Percentiles rank a stretch among this genome's conserved stretches.
Evolutionary conservation across 2,329 filamentous ascomycete species (phyloP).

Genomic region (Fusarium sp.): DNA sequence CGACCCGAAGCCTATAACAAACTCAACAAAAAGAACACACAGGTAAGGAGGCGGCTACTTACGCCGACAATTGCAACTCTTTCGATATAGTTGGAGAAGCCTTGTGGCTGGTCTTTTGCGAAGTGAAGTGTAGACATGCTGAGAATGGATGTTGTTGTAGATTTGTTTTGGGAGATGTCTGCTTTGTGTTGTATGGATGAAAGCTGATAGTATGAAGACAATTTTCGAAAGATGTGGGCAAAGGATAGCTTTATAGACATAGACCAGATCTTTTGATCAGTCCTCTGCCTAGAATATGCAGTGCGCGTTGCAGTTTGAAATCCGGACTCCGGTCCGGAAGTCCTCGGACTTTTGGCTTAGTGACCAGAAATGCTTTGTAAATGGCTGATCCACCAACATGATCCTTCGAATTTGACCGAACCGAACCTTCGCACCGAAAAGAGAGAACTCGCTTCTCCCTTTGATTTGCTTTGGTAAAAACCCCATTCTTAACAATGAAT

Average conservation of each 20-base stretch:
- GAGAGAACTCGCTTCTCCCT: no score
- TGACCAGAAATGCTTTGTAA: neutral
- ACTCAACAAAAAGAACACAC: rapidly evolving
- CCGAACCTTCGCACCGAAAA: no score
- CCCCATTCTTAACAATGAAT: neutral
- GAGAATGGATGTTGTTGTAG: no score
- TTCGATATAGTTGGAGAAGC: conserved; percentile 20
- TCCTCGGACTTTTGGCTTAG: neutral
- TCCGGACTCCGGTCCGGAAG: conserved; percentile 21
- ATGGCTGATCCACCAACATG: neutral
- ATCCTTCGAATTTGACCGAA: no score
- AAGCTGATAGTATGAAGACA: neutral
- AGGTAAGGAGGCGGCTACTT: neutral
- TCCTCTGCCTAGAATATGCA: neutral
- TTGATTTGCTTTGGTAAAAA: no score
- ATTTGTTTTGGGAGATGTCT: neutral
- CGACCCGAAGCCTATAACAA: conserved; percentile 53
- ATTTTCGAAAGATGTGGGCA: neutral
- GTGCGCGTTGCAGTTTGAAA: neutral
- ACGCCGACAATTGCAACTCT: conserved; percentile 60
- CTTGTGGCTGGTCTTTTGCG: conserved; percentile 11
- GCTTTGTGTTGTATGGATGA: neutral
- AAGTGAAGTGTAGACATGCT: neutral
- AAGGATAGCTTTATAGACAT: neutral
- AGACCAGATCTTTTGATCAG: no score